A percentile compares a stretch with the other conserved stretches of the same genome.
These are phyloP conservation scores for Avena sativa DNA, from an alignment of 176 grass and related monocot species.

Conservation along the genomic window DNA sequence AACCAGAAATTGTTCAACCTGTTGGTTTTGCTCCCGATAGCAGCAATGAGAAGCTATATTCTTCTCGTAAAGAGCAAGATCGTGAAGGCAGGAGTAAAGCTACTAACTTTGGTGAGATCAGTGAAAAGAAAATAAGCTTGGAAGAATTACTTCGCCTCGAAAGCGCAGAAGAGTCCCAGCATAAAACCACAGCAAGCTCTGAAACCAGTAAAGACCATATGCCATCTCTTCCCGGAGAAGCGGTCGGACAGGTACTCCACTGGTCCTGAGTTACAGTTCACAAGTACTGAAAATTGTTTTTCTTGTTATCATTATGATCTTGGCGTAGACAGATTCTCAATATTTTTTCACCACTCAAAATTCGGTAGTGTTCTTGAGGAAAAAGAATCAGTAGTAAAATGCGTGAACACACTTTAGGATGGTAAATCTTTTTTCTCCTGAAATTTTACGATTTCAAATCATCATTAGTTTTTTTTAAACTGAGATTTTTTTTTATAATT, in stretches of 20 bases:
- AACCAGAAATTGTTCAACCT: conserved; percentile 32
- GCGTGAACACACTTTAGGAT: conserved; percentile 3
- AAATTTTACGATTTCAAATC: not conserved
- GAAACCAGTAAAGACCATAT: conserved; percentile 43
- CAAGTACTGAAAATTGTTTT: not conserved
- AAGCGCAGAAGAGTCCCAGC: conserved; percentile 52
- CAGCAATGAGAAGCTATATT: conserved; percentile 29
- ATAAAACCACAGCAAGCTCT: conserved; percentile 15
- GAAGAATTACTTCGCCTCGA: conserved; percentile 58
- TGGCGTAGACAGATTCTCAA: conserved; percentile 8
- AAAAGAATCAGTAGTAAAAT: conserved; percentile 18
- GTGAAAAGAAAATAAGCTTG: conserved; percentile 49
- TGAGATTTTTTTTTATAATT: conserved; percentile 41
- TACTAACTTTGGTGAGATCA: not conserved
- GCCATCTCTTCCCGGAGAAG: conserved; percentile 37
- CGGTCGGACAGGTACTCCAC: conserved; percentile 50
- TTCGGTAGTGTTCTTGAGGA: not conserved
- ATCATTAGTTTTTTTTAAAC: not conserved
- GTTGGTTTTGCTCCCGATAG: conserved; percentile 30
- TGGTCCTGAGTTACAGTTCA: not conserved
- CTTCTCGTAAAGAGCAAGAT: conserved; percentile 16
- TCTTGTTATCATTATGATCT: conserved; percentile 2
- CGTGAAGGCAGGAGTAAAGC: conserved; percentile 17
- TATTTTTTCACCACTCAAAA: not conserved
- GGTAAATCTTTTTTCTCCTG: not conserved